phyloP scores from a whole-genome alignment of 169 alveolate species.

The Eimeria acervulina region DNA sequence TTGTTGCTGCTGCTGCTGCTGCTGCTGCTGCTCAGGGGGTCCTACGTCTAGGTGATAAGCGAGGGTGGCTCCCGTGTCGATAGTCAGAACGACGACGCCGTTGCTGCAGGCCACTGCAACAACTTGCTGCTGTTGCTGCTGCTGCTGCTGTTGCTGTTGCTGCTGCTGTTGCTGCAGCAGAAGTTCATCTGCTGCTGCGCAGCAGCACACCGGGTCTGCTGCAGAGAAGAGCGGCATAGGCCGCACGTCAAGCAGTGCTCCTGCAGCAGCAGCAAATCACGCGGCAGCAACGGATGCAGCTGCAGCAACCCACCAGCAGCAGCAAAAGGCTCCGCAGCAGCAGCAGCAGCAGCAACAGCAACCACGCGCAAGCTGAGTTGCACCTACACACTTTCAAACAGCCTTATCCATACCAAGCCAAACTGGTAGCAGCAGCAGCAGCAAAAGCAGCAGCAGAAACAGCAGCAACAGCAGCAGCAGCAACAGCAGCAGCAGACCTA shows the following conservation, averaged over 20 bases:
- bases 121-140: conserved; percentile 45
- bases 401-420: not conserved
- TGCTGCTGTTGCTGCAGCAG: conserved; percentile 59
- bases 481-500: not conserved
- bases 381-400: no score
- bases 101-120: conserved; percentile 65
- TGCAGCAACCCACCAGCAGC: no score
- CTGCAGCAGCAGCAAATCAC: conserved; percentile 46
- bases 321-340: no score
- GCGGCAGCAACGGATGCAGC: no score
- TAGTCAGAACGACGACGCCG: conserved; percentile 39
- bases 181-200: not conserved
- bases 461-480: not conserved
- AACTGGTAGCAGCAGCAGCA: conserved; percentile 11
- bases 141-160: conserved; percentile 50
- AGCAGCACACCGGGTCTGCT: conserved; percentile 17
- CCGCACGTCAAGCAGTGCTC: conserved; percentile 47
- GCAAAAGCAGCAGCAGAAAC: conserved; percentile 2
- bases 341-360: not conserved
- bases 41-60: conserved; percentile 12
- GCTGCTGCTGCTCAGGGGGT: no score
- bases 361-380: no score
- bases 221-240: conserved; percentile 25
- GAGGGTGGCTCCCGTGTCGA: conserved; percentile 20
- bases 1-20: no score